Evolutionary conservation across 1,139 yeast genomes (phyloP).

Genomic region (Geotrichum phurueaensis): DNA sequence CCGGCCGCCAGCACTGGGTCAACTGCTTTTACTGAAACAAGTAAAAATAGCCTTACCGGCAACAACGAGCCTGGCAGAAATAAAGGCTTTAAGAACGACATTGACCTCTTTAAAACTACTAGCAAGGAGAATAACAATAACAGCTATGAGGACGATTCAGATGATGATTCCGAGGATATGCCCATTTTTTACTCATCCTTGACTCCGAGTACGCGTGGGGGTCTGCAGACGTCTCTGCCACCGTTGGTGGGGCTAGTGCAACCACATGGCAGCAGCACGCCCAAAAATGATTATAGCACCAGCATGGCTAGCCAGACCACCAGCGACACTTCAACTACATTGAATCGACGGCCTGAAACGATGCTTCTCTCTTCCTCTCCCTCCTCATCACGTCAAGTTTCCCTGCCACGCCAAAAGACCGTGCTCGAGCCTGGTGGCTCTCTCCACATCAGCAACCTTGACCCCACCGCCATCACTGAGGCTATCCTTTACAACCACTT

Average conservation of each 20-base stretch:
- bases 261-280: not conserved
- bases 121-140: not conserved
- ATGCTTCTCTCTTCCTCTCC: not conserved
- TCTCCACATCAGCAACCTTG: not conserved
- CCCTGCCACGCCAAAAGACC: not conserved
- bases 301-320: not conserved
- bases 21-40: not conserved
- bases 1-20: not conserved
- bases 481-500: constrained; percentile 37
- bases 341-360: not conserved
- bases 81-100: not conserved
- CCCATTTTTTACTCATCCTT: constrained; percentile 4
- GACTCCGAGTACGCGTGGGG: not conserved
- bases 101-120: not conserved
- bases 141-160: constrained; percentile 1
- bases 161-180: constrained; percentile 2
- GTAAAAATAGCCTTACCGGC: not conserved
- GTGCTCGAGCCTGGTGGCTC: not conserved
- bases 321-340: not conserved
- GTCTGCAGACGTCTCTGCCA: not conserved
- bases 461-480: constrained; percentile 32
- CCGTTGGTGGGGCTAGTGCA: not conserved
- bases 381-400: not conserved
- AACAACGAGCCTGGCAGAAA: not conserved
- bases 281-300: not conserved